Evolutionary conservation across 2,329 filamentous ascomycete species (phyloP).

Genomic region (Stemphylium beticola): DNA sequence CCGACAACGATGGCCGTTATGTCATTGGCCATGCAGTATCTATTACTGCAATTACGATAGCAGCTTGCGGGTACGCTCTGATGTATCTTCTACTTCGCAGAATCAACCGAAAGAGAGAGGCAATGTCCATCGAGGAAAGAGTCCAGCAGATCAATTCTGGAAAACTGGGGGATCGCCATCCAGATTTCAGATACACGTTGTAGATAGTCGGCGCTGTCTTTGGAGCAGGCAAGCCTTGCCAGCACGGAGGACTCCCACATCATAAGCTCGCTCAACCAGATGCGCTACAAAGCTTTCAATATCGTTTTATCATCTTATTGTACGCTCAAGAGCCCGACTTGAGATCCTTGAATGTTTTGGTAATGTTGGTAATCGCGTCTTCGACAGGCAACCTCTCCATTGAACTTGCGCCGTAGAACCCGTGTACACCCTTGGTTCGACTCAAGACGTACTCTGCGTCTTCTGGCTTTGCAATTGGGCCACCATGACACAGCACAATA

Average conservation of each 20-base stretch:
- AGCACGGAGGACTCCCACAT: too few relatives aligned
- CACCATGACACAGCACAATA: conserved; percentile 73
- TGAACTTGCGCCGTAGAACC: conserved; percentile 73
- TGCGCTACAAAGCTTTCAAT: neutral
- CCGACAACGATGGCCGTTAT: conserved; percentile 14
- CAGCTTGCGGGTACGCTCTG: conserved; percentile 5
- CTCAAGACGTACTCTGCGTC: conserved; percentile 69
- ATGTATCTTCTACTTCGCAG: conserved; percentile 55
- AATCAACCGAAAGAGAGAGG: conserved; percentile 55
- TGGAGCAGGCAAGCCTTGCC: too few relatives aligned
- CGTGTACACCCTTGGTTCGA: conserved; percentile 68
- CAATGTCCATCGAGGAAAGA: conserved; percentile 55
- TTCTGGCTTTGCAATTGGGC: conserved; percentile 68
- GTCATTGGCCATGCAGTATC: conserved; percentile 18
- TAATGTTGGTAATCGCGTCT: conserved; percentile 66
- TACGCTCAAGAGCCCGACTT: conserved; percentile 14
- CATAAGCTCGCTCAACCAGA: too few relatives aligned
- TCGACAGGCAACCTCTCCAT: conserved; percentile 75
- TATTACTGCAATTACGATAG: conserved; percentile 39
- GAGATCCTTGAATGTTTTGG: conserved; percentile 59
- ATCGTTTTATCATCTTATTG: neutral
- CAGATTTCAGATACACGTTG: conserved; percentile 54
- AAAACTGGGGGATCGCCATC: conserved; percentile 58
- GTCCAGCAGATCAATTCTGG: conserved; percentile 54
- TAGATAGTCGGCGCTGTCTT: neutral